Base-by-base conservation (phyloP, 2,329 filamentous ascomycete species). In the Penicillium brasilianum region DNA sequence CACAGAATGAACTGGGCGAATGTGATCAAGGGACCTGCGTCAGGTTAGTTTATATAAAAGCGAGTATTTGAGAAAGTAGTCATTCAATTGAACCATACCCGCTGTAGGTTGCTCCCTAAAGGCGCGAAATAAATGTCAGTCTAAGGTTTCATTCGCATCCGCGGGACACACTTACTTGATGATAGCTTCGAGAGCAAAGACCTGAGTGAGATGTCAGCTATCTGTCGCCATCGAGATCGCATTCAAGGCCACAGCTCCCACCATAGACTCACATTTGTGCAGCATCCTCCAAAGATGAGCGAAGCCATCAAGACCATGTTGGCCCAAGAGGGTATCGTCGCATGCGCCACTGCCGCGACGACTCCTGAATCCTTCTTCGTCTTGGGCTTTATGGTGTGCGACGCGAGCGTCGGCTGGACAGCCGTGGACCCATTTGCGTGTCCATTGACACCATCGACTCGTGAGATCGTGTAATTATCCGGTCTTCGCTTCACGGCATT, bases 141-240 rank as follows among this genome's bases (percentile, higher is more conserved):
- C 14, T 50, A 28, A 9, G 16, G 3, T 16, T 10, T 25, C 11
- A 37, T 22, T 25, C 30, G 34, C 16, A 32, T 16, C n/a, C 22
- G 8, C n/a, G 10, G 25, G 36, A 43, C 10, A 43, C 2, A 54
- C 88, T 85, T 81, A 95, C 91, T 95, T 96, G 74, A 99, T 88
- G 70, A 98, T 96, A 50, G 92, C 91, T 78, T 99, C 95, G 59
- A 99, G 84, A 43, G 94, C 92, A 79, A 96, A 98, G n/a, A 97
- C 92, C 89, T 96, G 64, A 14, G 28, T 11, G 34, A 44, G 41
- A 32, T 28, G 36, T 66, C 75, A 70, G 66, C 71, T 68, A 66
- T 52, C 13, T 10, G 11, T 20, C 7, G 9, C 34, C 7, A 13
- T 22, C 11, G 30, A 22, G 10, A 22, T 25, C 30, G 10, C 48